These are phyloP conservation scores for Ogataea degrootiae DNA, from an alignment of 805 yeast genomes.

Conservation along the genomic window DNA sequence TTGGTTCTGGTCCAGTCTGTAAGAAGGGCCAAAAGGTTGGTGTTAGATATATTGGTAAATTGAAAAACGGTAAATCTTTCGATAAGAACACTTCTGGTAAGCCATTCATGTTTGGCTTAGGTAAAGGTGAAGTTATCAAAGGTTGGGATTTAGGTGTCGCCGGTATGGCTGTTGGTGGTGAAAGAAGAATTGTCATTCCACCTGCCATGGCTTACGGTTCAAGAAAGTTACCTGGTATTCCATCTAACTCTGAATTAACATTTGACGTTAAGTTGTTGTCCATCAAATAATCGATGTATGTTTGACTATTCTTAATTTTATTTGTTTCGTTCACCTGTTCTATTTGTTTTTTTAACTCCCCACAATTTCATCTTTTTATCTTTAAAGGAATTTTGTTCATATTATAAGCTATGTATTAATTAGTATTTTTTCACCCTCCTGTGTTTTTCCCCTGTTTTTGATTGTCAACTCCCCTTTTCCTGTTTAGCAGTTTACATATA, in stretches of 20 bases:
- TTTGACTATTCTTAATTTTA: background rate
- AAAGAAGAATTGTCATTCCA: slow-evolving; percentile 95
- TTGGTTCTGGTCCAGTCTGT: slow-evolving; percentile 84
- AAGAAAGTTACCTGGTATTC: slow-evolving; percentile 92
- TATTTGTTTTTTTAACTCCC: too few relatives aligned
- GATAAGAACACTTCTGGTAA: slow-evolving; percentile 97
- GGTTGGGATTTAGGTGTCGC: slow-evolving; percentile 99
- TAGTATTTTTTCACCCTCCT: too few relatives aligned
- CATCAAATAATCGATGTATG: slow-evolving; percentile 56
- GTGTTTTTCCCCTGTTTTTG: too few relatives aligned
- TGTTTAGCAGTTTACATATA: too few relatives aligned
- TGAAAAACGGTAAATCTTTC: slow-evolving; percentile 91
- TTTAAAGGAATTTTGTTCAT: too few relatives aligned
- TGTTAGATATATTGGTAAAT: slow-evolving; percentile 96
- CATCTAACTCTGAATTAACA: slow-evolving; percentile 93
- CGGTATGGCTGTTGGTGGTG: slow-evolving; percentile 98
- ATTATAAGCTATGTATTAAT: too few relatives aligned
- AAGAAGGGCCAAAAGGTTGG: slow-evolving; percentile 88
- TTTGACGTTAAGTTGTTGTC: slow-evolving; percentile 93
- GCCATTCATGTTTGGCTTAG: slow-evolving; percentile 87
- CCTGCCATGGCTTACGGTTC: slow-evolving; percentile 96
- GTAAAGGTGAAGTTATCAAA: slow-evolving; percentile 97
- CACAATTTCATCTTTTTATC: too few relatives aligned
- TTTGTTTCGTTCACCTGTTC: background rate
- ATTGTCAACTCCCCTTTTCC: too few relatives aligned